Evolutionary conservation across 768 basidiomycete genomes (phyloP).

Genomic region (Boletus bicolor): DNA sequence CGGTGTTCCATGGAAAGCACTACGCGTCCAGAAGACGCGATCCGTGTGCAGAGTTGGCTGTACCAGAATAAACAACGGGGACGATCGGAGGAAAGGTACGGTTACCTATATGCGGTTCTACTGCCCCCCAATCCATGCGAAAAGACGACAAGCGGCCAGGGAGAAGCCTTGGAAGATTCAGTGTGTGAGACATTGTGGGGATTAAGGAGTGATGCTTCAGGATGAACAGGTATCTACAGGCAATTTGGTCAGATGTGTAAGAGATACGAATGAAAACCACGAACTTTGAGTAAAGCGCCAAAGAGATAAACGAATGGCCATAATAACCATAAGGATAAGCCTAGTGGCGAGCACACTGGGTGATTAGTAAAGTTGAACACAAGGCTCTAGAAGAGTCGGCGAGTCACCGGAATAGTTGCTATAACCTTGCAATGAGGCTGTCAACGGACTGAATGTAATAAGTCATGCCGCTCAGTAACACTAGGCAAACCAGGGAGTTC

Average conservation of each 20-base stretch:
- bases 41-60: conserved; percentile 65
- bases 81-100: neutral
- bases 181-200: conserved; percentile 2
- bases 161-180: conserved; percentile 21
- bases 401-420: conserved; percentile 44
- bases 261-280: neutral
- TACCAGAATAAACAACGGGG: neutral
- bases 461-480: neutral
- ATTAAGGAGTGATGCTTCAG: conserved; percentile 51
- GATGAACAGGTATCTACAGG: conserved; percentile 53
- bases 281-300: conserved; percentile 46
- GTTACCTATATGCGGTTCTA: conserved; percentile 64
- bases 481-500: neutral
- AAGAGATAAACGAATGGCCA: conserved; percentile 51
- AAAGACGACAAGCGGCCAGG: conserved; percentile 81
- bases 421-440: conserved; percentile 47
- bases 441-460: conserved; percentile 34
- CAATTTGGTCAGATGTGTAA: neutral
- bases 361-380: neutral
- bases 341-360: conserved; percentile 5
- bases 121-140: conserved; percentile 82
- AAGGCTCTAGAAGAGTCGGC: neutral
- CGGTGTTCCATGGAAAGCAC: conserved; percentile 82
- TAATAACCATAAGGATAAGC: conserved; percentile 29
- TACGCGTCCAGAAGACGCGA: conserved; percentile 77